Evolutionary conservation across 202 grass and related monocot species (phyloP).

Genomic region (Hordeum pubiflorum): DNA sequence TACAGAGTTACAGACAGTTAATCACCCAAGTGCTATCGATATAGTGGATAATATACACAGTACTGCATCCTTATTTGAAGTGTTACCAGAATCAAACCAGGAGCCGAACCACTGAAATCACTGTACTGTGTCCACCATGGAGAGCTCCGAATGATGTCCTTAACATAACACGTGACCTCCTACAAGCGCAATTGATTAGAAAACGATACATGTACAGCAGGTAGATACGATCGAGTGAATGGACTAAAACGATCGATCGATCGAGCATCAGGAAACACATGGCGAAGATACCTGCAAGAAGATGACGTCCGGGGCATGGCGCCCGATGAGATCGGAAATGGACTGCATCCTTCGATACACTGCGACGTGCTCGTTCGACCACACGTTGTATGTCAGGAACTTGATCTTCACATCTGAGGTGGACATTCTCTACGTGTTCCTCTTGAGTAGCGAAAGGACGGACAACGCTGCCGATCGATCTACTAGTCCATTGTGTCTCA

Average conservation of each 20-base stretch:
- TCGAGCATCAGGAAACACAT: not conserved
- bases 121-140: not conserved
- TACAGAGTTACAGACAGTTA: not conserved
- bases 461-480: too few relatives aligned
- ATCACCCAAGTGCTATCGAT: not conserved
- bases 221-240: not conserved
- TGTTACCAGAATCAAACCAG: not conserved
- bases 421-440: not conserved
- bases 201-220: not conserved
- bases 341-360: not conserved
- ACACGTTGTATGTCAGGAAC: conserved; percentile 24
- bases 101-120: not conserved
- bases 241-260: not conserved
- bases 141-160: not conserved
- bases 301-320: conserved; percentile 17
- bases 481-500: too few relatives aligned
- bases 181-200: not conserved
- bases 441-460: not conserved
- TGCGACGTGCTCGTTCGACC: conserved; percentile 10
- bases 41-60: too few relatives aligned
- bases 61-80: too few relatives aligned
- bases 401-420: not conserved
- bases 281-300: not conserved
- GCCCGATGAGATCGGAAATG: not conserved
- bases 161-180: not conserved